Conservation (phyloP, 2,329 filamentous ascomycete genomes). For the Didymosphaeria variabile region DNA sequence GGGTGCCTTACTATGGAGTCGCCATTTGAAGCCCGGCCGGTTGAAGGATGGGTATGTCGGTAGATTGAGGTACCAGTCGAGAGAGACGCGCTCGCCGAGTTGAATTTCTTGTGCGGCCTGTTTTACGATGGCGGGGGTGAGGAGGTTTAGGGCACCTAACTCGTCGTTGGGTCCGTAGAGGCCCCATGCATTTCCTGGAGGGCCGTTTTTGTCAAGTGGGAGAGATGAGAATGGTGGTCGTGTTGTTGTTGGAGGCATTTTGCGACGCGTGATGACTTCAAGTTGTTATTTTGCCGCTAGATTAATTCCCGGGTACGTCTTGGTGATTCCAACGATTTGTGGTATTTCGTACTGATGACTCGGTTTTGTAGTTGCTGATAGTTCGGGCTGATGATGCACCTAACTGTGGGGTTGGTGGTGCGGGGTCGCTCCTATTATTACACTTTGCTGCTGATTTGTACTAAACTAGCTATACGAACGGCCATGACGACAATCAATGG, state of each 20-base stretch:
- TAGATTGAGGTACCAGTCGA: constrained; percentile 54
- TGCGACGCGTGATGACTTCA: neutral
- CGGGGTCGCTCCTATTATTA: constrained; percentile 30
- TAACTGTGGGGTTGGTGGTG: constrained; percentile 16
- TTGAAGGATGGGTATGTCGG: constrained; percentile 51
- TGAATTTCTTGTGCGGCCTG: constrained; percentile 58
- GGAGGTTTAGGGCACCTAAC: constrained; percentile 64
- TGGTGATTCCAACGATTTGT: too few relatives aligned
- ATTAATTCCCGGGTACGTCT: too few relatives aligned
- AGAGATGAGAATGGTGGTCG: constrained; percentile 57
- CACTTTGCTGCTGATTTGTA: constrained; percentile 8
- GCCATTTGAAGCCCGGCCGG: constrained; percentile 41
- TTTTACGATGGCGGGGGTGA: constrained; percentile 58
- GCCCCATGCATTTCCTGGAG: constrained; percentile 65
- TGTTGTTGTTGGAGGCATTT: constrained; percentile 28
- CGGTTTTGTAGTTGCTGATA: neutral
- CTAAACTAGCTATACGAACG: neutral
- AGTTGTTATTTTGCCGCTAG: too few relatives aligned
- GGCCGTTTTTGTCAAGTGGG: constrained; percentile 60
- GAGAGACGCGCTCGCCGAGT: constrained; percentile 48
- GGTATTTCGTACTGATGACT: neutral
- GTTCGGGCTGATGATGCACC: constrained; percentile 19
- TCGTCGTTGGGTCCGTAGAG: constrained; percentile 62
- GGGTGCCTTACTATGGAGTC: constrained; percentile 34
- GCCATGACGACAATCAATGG: neutral